Percentiles rank a stretch among this genome's conserved stretches.
phyloP scores from a whole-genome alignment of 1,284 basidiomycete species.

The Tremellales sp. region DNA sequence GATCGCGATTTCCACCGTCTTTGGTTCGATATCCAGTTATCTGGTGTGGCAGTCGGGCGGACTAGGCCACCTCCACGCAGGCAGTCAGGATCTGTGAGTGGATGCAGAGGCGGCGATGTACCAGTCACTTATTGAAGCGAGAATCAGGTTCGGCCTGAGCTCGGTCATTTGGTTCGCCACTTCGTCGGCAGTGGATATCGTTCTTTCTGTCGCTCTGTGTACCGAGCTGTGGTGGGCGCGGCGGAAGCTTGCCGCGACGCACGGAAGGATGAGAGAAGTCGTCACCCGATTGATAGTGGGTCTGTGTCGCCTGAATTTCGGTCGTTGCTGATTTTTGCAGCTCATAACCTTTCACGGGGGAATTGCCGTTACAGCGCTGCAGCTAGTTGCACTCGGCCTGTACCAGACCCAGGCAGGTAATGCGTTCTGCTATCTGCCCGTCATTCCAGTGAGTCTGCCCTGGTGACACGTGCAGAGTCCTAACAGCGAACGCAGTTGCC shows the following conservation, averaged over 20 bases:
- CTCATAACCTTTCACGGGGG: constrained; percentile 30
- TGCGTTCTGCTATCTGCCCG: constrained; percentile 28
- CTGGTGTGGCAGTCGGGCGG: constrained; percentile 3
- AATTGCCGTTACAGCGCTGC: constrained; percentile 20
- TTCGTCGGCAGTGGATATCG: constrained; percentile 18
- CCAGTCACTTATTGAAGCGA: too few species aligned
- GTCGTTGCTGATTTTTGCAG: constrained; percentile 7
- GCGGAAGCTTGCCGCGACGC: constrained; percentile 16
- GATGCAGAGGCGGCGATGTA: too few species aligned
- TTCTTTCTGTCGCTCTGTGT: constrained; percentile 18
- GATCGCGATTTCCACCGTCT: constrained; percentile 8
- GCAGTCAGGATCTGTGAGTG: too few species aligned
- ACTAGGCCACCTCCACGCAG: constrained; percentile 1
- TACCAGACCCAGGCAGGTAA: constrained; percentile 11
- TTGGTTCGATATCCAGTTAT: constrained; percentile 8
- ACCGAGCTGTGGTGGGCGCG: constrained; percentile 32
- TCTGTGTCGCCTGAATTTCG: not conserved
- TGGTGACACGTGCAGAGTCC: not conserved
- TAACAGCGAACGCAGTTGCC: constrained; percentile 15
- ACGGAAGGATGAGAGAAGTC: constrained; percentile 20
- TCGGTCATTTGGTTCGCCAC: constrained; percentile 19
- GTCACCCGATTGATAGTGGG: constrained; percentile 24
- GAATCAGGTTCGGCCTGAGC: constrained; percentile 11
- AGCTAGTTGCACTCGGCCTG: constrained; percentile 17
- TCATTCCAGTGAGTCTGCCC: constrained; percentile 18